Base-by-base conservation (phyloP, 2,329 filamentous ascomycete species). In the Ceratocystis albifundus region DNA sequence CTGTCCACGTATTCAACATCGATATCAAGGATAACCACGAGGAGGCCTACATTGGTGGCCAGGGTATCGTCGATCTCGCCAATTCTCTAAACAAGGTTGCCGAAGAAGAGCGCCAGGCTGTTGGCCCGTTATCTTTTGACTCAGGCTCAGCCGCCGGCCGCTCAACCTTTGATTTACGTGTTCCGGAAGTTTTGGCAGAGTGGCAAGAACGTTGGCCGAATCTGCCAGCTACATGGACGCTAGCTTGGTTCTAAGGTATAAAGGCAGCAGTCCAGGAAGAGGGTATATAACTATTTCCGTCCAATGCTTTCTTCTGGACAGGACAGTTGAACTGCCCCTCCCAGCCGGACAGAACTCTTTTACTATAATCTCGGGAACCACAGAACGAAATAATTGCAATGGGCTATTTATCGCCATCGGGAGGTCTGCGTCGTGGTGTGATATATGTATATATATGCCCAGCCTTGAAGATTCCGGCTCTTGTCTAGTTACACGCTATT, bases 11-110 rank as follows among this genome's bases (percentile, higher is more conserved):
- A 66, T 96, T 99, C 80, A 99, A 99, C 72, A 88, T 99, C 65
- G 94, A 99, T 74, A 99, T 99, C 73, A 93, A 89, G 75, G 94
- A 99, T 77, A 99, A 97, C 73, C 94, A 97, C 73, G 93, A 99
- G 75, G 94, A 99, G 76, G 94, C 94, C 0, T 81, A 93, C 25
- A 83, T 96, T 1, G 94, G 94, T 8, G 94, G 94, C 1, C 85
- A 88, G 70, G 94, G 90, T 57, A 99, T 99, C 68, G 80, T 97
- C 46, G 94, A 99, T 73, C 80, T 99, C 45, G 94, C 94, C 0
- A 84, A 93, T 72, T 85, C 85, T 41, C 78, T 99, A 68, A 97
- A 97, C 73, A 82, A 84, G 20, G 89, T 85, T 0, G 94, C 94
- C 0, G 80, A 77, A 32, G 86, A 92, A 73, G 93, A 96, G 76